Base-by-base conservation (phyloP, 208 protist genomes). In the Leishmania tropica region DNA sequence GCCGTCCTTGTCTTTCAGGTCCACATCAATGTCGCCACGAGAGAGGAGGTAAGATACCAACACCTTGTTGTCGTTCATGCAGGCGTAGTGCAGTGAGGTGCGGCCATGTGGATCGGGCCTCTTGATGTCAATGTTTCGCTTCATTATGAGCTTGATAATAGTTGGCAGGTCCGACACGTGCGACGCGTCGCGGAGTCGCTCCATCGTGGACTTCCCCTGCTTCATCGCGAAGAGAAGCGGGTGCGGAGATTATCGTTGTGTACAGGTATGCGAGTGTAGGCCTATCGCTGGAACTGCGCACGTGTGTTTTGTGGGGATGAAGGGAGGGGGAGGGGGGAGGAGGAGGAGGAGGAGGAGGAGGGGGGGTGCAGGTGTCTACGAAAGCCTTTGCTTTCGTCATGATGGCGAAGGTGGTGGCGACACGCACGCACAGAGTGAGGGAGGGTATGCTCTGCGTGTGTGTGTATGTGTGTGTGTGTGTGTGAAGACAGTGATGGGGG, bases 21-120 rank as follows among this genome's bases (percentile, higher is more conserved):
- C 81, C 0, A 81, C 75, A 65, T 95, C 88, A 47, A 92, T 87
- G 65, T 85, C 84, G 28, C 80, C 72, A 68, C 85, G 90, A 0
- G 77, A 85, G 5, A 96, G 83, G 1, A 96, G 78, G 62, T 89
- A 89, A 6, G 86, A 87, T 47, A 89, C 84, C 68, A 96, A 79
- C 0, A 76, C 35, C 10, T 72, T 65, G 54, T 89, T 79, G 45
- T 89, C 83, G 19, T 90, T 78, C 56, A 86, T 60, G 74, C 89
- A 92, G n/a, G 92, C 94, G 70, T 93, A 85, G 80, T 97, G 94
- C 70, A 97, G 88, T 42, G 93, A 86, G 1, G 94, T 97, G 5
- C 83, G 84, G 11, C 91, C 92, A 24, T 88, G 21, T 3, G 86
- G 75, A 81, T 97, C 93, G 0, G 88, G 76, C 17, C 79, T 85